These are phyloP conservation scores for Imleria badia DNA, from an alignment of 768 basidiomycete genomes.

Conservation along the genomic window DNA sequence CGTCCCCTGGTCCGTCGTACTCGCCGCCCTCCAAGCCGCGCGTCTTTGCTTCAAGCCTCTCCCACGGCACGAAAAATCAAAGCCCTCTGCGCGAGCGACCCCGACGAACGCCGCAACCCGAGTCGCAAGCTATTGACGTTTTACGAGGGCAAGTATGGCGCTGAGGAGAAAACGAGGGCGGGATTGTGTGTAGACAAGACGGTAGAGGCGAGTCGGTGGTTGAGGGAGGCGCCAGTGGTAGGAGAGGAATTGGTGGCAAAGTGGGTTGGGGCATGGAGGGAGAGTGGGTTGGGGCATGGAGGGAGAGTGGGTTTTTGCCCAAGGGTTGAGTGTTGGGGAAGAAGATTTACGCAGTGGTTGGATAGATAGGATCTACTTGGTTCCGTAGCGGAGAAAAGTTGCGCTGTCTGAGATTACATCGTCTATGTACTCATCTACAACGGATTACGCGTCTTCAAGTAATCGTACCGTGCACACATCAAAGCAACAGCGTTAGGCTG, in stretches of 20 bases:
- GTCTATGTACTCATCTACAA: neutral
- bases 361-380: neutral
- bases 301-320: slow-evolving; percentile 37
- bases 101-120: slow-evolving; percentile 24
- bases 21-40: slow-evolving; percentile 37
- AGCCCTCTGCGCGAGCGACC: slow-evolving; percentile 22
- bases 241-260: slow-evolving; percentile 36
- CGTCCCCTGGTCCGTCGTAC: slow-evolving; percentile 39
- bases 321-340: neutral
- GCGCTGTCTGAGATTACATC: neutral
- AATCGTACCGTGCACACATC: neutral
- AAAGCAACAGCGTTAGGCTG: slow-evolving; percentile 29
- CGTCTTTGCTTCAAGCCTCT: slow-evolving; percentile 32
- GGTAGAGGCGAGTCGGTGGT: slow-evolving; percentile 13
- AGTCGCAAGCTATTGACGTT: slow-evolving; percentile 24
- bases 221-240: slow-evolving; percentile 14
- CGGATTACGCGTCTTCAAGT: neutral
- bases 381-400: too few species aligned
- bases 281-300: slow-evolving; percentile 44
- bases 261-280: slow-evolving; percentile 44
- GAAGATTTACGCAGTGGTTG: neutral
- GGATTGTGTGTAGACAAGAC: slow-evolving; percentile 10
- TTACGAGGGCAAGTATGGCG: slow-evolving; percentile 28
- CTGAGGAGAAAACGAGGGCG: slow-evolving; percentile 3
- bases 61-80: slow-evolving; percentile 22